Conservation (phyloP, 257 asterid genomes). For the Rhazya stricta region DNA sequence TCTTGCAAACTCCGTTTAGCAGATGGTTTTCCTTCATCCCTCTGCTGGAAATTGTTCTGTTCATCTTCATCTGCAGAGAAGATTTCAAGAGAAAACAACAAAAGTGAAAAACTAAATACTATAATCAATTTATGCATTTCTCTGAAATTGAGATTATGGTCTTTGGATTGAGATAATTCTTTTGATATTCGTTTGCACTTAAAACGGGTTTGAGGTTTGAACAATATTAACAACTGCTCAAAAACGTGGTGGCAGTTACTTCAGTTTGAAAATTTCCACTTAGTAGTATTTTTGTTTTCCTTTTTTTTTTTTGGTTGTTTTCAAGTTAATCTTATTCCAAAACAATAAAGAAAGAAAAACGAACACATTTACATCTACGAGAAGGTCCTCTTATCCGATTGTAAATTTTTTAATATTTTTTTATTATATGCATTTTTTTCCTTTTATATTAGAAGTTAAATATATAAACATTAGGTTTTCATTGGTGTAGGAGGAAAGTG, state of each 20-base stretch:
- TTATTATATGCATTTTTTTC: no score
- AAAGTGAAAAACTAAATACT: background rate
- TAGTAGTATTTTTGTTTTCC: no score
- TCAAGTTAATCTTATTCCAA: no score
- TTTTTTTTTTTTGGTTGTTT: no score
- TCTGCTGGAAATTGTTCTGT: background rate
- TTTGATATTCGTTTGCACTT: background rate
- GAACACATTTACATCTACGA: no score
- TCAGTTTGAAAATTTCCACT: background rate
- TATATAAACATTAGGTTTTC: no score
- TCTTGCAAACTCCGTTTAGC: background rate
- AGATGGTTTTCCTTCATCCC: background rate
- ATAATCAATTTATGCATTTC: conserved; percentile 1
- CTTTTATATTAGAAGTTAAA: no score
- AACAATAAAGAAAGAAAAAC: no score
- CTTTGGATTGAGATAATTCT: background rate
- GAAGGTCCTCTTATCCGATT: no score
- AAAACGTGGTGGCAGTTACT: background rate
- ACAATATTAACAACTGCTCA: background rate
- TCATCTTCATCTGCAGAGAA: background rate
- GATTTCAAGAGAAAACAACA: background rate
- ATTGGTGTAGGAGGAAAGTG: no score
- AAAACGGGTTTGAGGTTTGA: background rate
- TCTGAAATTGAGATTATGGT: background rate
- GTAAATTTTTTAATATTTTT: no score